These are phyloP conservation scores for Paraconiothyrium brasiliense DNA, from an alignment of 2,329 filamentous ascomycete species.

Conservation along the genomic window DNA sequence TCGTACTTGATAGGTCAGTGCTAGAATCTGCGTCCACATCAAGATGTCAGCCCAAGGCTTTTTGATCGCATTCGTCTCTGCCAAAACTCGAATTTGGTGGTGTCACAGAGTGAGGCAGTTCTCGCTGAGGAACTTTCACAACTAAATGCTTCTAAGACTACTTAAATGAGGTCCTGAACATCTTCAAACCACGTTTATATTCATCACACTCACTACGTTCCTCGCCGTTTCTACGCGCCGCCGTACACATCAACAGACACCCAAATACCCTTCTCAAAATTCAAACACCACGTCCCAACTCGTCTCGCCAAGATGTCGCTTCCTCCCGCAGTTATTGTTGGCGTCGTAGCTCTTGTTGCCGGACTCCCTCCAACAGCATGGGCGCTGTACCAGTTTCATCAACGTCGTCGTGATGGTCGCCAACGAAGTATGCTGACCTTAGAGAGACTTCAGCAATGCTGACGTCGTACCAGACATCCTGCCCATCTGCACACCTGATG, in stretches of 20 bases:
- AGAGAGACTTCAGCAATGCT: not conserved
- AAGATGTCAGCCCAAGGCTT: not conserved
- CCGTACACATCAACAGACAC: too few species aligned
- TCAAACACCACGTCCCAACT: not conserved
- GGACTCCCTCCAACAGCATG: conserved; percentile 20
- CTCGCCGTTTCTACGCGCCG: too few species aligned
- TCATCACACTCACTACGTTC: too few species aligned
- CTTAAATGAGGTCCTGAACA: not conserved
- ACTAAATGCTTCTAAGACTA: not conserved
- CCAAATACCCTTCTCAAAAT: not conserved
- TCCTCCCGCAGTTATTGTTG: conserved; percentile 21
- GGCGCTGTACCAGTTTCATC: conserved; percentile 26
- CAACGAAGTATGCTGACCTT: not conserved
- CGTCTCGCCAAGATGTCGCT: conserved; percentile 17
- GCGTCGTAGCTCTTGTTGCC: conserved; percentile 18
- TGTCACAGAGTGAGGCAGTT: not conserved
- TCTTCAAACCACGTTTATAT: not conserved
- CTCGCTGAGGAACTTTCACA: not conserved
- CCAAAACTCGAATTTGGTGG: not conserved
- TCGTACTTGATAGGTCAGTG: conserved; percentile 6
- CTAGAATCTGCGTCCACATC: conserved; percentile 7
- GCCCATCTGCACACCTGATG: not conserved
- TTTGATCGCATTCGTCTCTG: not conserved
- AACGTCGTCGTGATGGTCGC: not conserved
- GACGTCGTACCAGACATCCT: not conserved